phyloP scores from a whole-genome alignment of 306 rosid species.

The Rosa lucieae region DNA sequence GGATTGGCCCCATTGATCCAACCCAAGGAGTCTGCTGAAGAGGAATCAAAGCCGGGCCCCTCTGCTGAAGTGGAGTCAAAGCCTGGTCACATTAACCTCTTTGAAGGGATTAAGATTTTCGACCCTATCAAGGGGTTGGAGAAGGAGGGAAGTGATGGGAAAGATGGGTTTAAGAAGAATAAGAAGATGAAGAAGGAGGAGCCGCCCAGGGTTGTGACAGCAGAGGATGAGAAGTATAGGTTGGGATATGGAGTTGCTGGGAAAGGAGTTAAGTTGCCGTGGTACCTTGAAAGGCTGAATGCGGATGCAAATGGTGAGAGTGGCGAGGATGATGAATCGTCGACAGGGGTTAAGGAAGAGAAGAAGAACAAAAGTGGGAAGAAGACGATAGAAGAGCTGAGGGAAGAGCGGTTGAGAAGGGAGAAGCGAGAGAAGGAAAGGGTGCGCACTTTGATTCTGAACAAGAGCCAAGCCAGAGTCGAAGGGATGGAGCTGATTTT shows the following conservation, averaged over 20 bases:
- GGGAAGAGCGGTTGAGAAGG: constrained; percentile 74
- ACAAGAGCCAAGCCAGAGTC: constrained; percentile 23
- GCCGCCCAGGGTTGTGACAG: constrained; percentile 43
- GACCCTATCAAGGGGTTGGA: constrained; percentile 52
- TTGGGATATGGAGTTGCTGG: constrained; percentile 89
- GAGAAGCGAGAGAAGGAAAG: constrained; percentile 85
- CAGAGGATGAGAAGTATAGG: constrained; percentile 86
- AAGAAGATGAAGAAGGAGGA: constrained; percentile 72
- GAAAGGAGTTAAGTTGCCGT: constrained; percentile 80
- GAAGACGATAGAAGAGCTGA: constrained; percentile 77
- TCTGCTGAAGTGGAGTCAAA: constrained; percentile 29
- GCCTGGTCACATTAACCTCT: constrained; percentile 72
- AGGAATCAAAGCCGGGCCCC: constrained; percentile 14
- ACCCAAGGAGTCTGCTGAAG: constrained; percentile 5
- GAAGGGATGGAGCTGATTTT: constrained; percentile 28
- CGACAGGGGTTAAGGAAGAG: constrained; percentile 26
- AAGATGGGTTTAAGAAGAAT: constrained; percentile 44
- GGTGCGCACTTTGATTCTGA: constrained; percentile 49
- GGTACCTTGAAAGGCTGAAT: constrained; percentile 66
- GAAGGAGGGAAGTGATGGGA: constrained; percentile 33
- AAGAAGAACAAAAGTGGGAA: constrained; percentile 46
- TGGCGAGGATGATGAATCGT: constrained; percentile 22
- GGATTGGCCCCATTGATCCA: constrained; percentile 57
- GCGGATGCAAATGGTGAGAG: constrained; percentile 28
- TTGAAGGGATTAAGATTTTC: constrained; percentile 81